phyloP scores from a whole-genome alignment of 2,329 filamentous ascomycete species.

The Aspergillus viridinutans region DNA sequence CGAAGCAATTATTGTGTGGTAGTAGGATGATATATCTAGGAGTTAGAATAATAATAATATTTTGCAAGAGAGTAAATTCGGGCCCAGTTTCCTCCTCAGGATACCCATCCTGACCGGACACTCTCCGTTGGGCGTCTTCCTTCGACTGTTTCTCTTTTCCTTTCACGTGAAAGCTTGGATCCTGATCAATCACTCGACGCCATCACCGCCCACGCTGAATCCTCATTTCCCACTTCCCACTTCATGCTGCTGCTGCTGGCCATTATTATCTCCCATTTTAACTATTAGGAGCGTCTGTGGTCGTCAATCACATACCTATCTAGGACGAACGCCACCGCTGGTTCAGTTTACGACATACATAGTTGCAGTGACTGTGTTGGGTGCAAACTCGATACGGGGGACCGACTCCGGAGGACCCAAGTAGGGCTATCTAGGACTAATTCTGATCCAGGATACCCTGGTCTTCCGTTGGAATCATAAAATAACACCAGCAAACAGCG shows the following conservation, averaged over 20 bases:
- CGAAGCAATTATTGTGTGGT: neutral
- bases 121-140: neutral
- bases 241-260: neutral
- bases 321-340: neutral
- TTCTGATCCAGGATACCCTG: neutral
- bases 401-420: neutral
- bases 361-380: neutral
- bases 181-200: neutral
- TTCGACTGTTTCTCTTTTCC: neutral
- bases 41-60: neutral
- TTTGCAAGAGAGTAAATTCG: neutral
- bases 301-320: neutral
- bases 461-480: neutral
- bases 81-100: neutral
- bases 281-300: neutral
- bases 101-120: neutral
- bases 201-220: neutral
- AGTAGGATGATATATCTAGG: neutral
- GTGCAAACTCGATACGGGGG: neutral
- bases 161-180: conserved; percentile 5
- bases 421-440: neutral
- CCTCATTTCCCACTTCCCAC: conserved; percentile 1
- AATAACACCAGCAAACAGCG: neutral
- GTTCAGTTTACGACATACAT: neutral
- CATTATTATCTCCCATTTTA: neutral